Evolutionary conservation across 2,329 filamentous ascomycete genomes (phyloP), one percentile per base, ranked within the genome.

Genomic region (Fusarium transvaalense): DNA sequence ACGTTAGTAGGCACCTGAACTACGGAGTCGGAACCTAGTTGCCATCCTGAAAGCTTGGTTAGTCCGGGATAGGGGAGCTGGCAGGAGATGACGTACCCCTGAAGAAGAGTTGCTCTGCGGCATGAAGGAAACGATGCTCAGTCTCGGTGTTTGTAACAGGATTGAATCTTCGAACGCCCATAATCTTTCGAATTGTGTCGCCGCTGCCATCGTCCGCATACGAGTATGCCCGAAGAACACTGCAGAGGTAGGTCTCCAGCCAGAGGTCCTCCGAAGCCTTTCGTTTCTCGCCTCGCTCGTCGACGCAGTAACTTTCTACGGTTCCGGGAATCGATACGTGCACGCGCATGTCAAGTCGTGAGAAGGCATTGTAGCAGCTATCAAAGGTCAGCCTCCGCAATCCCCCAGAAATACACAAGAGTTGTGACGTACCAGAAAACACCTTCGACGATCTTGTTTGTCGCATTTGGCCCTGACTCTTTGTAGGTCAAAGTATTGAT

Each of bases 321-420:
- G 92, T 96, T 64, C 96, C 96, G 19, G 96, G 96, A 69, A 99
- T 98, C 69, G 94, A 95, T 62, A 99, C 95, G 77, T 98, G 94
- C 14, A 99, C 95, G 64, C 96, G 93, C 96, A 99, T 99, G 77
- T 99, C 96, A 54, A 98, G 86, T 69, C 97, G 89, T 7, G 96
- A 98, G 80, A 99, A 97, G 70, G 96, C 96, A 92, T 99, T 99
- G 86, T 99, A 99, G 82, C 96, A 99, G 82, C 84, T 86, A 61
- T 10, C 10, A 14, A 19, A 5, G 15, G 51, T 74, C 42, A 69
- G 71, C 23, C 7, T 5, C 17, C 10, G 13, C 17, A 12, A 23
- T 17, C 45, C 86, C 88, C 14, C 10, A 13, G 13, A 13, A 19
- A 17, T 9, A 19, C 29, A 34, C 13, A 38, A 39, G 25, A 19